Evolutionary conservation across 2,329 filamentous ascomycete genomes (phyloP).

Genomic region (Fusarium dimerum): DNA sequence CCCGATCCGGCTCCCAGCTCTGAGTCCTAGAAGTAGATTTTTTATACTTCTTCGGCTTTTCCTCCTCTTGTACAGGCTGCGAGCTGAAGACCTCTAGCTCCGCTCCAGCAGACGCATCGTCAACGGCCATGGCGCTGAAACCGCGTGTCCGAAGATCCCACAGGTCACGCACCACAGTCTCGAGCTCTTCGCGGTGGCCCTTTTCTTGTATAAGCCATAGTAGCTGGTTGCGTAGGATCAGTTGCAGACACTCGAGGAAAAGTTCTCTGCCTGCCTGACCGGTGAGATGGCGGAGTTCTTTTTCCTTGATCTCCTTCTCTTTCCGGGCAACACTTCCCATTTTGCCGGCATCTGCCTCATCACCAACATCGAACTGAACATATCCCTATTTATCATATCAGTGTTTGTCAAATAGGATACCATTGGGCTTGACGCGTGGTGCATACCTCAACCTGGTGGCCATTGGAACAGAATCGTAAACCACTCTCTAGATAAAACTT

Average conservation of each 20-base stretch:
- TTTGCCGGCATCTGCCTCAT: slow-evolving; percentile 71
- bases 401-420: background rate
- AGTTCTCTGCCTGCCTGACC: slow-evolving; percentile 74
- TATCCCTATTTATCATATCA: slow-evolving; percentile 43
- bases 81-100: slow-evolving; percentile 42
- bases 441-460: slow-evolving; percentile 73
- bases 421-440: background rate
- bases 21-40: slow-evolving; percentile 32
- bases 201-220: slow-evolving; percentile 69
- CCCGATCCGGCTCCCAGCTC: slow-evolving; percentile 48
- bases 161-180: slow-evolving; percentile 78
- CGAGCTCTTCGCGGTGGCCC: slow-evolving; percentile 70
- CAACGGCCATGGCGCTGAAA: slow-evolving; percentile 38
- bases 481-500: slow-evolving; percentile 76
- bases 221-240: slow-evolving; percentile 81
- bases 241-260: slow-evolving; percentile 81
- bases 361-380: slow-evolving; percentile 57
- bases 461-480: slow-evolving; percentile 75
- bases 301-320: slow-evolving; percentile 59
- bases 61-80: slow-evolving; percentile 31
- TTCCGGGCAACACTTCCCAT: slow-evolving; percentile 56
- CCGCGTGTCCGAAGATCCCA: slow-evolving; percentile 72
- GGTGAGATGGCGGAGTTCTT: slow-evolving; percentile 54
- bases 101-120: slow-evolving; percentile 27
- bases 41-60: slow-evolving; percentile 15